Conservation (phyloP, 805 yeast genomes). For the Isabelozyma gotoi region DNA sequence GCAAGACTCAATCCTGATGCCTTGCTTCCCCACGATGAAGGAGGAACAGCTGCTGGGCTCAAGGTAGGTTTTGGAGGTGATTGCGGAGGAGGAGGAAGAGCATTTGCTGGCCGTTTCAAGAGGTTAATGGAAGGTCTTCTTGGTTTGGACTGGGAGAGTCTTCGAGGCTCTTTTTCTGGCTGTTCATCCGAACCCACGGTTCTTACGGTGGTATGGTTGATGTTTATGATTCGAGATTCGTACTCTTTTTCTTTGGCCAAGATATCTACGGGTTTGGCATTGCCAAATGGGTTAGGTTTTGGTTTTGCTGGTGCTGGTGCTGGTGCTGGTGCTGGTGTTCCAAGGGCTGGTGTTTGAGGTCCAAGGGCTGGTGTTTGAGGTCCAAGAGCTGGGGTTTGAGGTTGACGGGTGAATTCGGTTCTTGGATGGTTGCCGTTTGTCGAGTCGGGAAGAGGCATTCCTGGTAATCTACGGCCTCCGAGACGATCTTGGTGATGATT, state of each 20-base stretch:
- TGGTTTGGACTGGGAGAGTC: conserved; percentile 4
- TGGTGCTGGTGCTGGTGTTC: neutral
- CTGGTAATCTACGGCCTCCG: conserved; percentile 1
- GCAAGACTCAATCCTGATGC: conserved; percentile 39
- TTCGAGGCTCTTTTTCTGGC: conserved; percentile 4
- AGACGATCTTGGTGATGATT: conserved; percentile 5
- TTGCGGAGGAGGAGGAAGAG: conserved; percentile 12
- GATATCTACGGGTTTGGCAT: conserved; percentile 84
- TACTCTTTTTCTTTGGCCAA: conserved; percentile 62
- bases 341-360: neutral
- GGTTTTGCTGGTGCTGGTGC: conserved; percentile 22
- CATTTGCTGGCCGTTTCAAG: conserved; percentile 12
- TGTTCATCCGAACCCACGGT: conserved; percentile 18
- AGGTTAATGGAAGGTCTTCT: conserved; percentile 17
- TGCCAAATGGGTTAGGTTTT: conserved; percentile 74
- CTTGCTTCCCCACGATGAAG: conserved; percentile 1
- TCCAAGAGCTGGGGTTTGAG: neutral
- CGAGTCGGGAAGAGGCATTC: conserved; percentile 3
- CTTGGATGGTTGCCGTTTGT: conserved; percentile 1
- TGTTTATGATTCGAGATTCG: conserved; percentile 39
- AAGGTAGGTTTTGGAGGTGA: conserved; percentile 17
- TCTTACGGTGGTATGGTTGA: conserved; percentile 33
- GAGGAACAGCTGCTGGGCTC: conserved; percentile 2
- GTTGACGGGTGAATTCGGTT: neutral
- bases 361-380: too few species aligned